Evolutionary conservation across 106 monocot genomes (phyloP).

Genomic region (Posidonia australis): DNA sequence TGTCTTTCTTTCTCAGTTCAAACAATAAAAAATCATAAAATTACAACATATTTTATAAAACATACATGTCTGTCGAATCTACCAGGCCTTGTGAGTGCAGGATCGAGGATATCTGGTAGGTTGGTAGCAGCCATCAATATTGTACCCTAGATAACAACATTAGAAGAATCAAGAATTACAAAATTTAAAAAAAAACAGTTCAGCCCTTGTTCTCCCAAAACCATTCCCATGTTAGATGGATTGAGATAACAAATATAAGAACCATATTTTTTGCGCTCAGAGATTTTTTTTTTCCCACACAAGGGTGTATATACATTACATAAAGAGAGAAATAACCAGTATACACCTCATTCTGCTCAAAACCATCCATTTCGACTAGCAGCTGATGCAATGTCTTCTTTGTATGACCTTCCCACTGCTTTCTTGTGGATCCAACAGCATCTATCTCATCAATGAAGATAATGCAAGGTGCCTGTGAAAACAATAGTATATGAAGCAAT

Average conservation of each 20-base stretch:
- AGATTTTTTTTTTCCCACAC: too few relatives aligned
- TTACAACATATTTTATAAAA: conserved; percentile 2
- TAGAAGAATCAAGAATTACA: background rate
- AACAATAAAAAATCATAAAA: background rate
- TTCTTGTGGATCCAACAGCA: conserved; percentile 95
- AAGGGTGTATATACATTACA: too few relatives aligned
- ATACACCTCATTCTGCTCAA: conserved; percentile 96
- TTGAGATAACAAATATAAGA: too few relatives aligned
- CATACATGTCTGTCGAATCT: conserved; percentile 99
- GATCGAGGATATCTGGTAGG: conserved; percentile 97
- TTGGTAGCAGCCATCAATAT: conserved; percentile 99
- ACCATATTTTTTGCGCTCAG: too few relatives aligned
- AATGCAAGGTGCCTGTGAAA: conserved; percentile 88
- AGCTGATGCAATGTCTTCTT: conserved; percentile 98
- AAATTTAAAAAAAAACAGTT: background rate
- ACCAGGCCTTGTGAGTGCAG: conserved; percentile 95
- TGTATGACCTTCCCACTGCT: conserved; percentile 99
- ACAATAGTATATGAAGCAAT: background rate
- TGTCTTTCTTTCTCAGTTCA: too few relatives aligned
- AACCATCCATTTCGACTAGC: conserved; percentile 99
- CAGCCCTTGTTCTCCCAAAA: background rate
- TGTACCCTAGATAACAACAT: conserved; percentile 53
- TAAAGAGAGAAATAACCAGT: background rate
- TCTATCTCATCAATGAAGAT: conserved; percentile 99
- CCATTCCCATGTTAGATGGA: too few relatives aligned